Conservation (phyloP, 768 basidiomycete genomes). For the Ramaria rubella region DNA sequence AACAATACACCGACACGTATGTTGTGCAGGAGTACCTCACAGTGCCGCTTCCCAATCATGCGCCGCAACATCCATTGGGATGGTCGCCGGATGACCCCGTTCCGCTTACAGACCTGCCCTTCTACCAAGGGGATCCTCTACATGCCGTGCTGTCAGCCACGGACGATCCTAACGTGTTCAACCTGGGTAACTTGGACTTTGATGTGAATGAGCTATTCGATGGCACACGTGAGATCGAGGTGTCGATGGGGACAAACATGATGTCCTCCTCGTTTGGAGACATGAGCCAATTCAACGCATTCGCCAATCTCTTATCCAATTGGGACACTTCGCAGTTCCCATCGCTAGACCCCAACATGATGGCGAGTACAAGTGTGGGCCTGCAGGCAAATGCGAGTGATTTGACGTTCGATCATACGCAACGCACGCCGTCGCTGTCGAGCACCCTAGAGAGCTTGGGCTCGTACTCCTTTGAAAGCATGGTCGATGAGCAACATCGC, state of each 20-base stretch:
- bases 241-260: not conserved
- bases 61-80: conserved; percentile 1
- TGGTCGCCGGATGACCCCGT: conserved; percentile 7
- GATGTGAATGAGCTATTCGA: not conserved
- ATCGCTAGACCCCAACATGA: too few relatives aligned
- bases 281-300: not conserved
- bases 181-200: not conserved
- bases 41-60: not conserved
- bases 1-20: not conserved
- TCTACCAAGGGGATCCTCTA: conserved; percentile 1
- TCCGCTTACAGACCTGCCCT: not conserved
- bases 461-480: not conserved
- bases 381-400: not conserved
- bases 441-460: not conserved
- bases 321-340: not conserved
- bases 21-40: not conserved
- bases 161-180: conserved; percentile 1
- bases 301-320: not conserved
- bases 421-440: not conserved
- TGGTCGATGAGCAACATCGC: not conserved
- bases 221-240: not conserved
- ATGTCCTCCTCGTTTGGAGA: not conserved
- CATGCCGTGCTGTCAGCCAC: not conserved
- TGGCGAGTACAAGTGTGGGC: not conserved
- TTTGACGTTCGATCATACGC: not conserved